phyloP scores from a whole-genome alignment of 225 moss, liverwort and hornwort species.

The Takakia lepidozioides region DNA sequence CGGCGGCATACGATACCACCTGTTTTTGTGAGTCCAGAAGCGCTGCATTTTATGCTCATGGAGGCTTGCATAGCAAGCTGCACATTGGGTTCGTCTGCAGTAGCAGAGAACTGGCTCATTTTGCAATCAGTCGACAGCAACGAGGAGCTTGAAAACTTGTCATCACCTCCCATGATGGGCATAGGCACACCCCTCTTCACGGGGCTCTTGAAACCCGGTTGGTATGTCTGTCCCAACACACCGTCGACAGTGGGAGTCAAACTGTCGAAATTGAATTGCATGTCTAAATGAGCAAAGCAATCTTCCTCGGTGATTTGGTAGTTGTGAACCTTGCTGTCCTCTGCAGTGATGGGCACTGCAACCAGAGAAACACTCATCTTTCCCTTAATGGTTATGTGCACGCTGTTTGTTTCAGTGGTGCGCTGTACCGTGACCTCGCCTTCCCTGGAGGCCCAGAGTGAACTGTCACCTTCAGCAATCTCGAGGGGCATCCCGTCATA shows the following conservation, averaged over 20 bases:
- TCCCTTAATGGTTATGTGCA: slow-evolving; percentile 10
- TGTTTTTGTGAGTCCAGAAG: neutral
- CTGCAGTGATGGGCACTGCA: slow-evolving; percentile 16
- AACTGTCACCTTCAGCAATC: neutral
- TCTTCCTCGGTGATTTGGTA: slow-evolving; percentile 19
- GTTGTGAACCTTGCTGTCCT: slow-evolving; percentile 13
- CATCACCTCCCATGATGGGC: slow-evolving; percentile 8
- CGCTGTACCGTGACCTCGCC: slow-evolving; percentile 8
- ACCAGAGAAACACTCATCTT: slow-evolving; percentile 12
- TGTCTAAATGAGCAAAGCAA: slow-evolving; percentile 29
- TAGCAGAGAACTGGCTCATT: slow-evolving; percentile 1
- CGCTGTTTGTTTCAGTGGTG: slow-evolving; percentile 6
- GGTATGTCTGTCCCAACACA: too few species aligned
- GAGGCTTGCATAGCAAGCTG: slow-evolving; percentile 7
- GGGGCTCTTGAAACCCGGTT: slow-evolving; percentile 6
- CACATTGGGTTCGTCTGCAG: too few species aligned
- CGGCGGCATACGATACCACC: too few species aligned
- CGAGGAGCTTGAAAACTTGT: slow-evolving; percentile 6
- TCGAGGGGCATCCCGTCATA: slow-evolving; percentile 9
- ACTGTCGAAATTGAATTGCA: slow-evolving; percentile 24
- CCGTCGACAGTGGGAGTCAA: slow-evolving; percentile 17
- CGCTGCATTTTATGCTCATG: neutral
- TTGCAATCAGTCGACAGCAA: slow-evolving; percentile 9
- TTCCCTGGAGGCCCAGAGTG: slow-evolving; percentile 10
- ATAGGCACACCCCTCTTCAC: slow-evolving; percentile 2